Evolutionary conservation across 2,329 filamentous ascomycete species (phyloP), one percentile per base, ranked within the genome.

Genomic region (Fusarium devonianum): DNA sequence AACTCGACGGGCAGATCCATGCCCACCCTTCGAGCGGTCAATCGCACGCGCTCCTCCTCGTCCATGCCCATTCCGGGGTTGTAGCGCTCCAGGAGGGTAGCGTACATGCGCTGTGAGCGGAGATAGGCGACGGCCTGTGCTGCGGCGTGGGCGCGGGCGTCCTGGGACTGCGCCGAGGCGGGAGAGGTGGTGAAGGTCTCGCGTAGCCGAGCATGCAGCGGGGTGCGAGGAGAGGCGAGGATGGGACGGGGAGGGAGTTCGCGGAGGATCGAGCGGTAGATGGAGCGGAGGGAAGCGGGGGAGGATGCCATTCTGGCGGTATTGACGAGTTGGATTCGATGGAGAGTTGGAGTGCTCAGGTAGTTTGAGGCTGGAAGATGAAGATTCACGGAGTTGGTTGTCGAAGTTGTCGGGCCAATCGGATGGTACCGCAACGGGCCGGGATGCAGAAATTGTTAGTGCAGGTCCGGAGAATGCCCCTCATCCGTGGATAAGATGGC

Each of bases 1-100:
- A 67, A 86, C 73, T 90, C 85, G 22, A 82, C 71, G 0, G 93
- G 93, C 72, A 97, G 69, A 72, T 97, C 82, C 88, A 97, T 91
- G 13, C 93, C 94, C 29, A 97, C 92, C 68, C 90, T 84, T 73
- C 91, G 79, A 7, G 94, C 94, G 43, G 89, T 89, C 76, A 97
- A 76, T 49, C 90, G 77, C 30, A 97, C 86, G 53, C 90, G 81
- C 76, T 97, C 92, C 73, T 95, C 86, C 69, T 86, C 87, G 60
- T 88, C 85, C 87, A 96, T 90, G 60, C 84, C 83, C 85, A 95
- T 90, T 13, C 92, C 92, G 0, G 92, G 92, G 71, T 97, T 97
- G 74, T 99, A 97, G 63, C 92, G 82, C 74, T 97, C 92, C 26
- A 97, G 71, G 32, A 97, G 75, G 12, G 84, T 87, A 18, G 84